Percentiles rank a stretch among this genome's conserved stretches.
phyloP scores from a whole-genome alignment of 2,329 filamentous ascomycete genomes.

The Clonostachys sp. region DNA sequence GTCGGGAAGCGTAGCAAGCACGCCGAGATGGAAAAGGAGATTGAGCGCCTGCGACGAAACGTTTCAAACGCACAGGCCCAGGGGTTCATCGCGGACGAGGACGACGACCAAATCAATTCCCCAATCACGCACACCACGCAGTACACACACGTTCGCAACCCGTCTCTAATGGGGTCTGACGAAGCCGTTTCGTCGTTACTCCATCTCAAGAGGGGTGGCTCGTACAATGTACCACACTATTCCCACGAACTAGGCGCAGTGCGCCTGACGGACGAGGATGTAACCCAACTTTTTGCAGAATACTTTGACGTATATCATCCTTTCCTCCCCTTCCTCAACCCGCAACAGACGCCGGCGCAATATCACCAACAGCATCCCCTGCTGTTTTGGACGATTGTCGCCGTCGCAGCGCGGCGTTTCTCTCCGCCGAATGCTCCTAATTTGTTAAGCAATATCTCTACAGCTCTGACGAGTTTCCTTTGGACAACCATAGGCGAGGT shows the following conservation, averaged over 20 bases:
- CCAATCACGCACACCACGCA: slow-evolving; percentile 45
- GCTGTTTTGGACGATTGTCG: slow-evolving; percentile 80
- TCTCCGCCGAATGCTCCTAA: slow-evolving; percentile 47
- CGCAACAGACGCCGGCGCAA: slow-evolving; percentile 61
- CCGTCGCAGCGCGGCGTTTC: slow-evolving; percentile 71
- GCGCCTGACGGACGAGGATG: slow-evolving; percentile 59
- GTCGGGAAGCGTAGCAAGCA: slow-evolving; percentile 78
- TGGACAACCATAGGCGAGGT: slow-evolving; percentile 76
- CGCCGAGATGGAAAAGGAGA: slow-evolving; percentile 82
- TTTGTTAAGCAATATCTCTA: slow-evolving; percentile 64
- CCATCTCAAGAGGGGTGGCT: slow-evolving; percentile 61
- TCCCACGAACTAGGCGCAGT: slow-evolving; percentile 60
- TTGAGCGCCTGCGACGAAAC: slow-evolving; percentile 61
- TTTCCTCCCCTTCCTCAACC: slow-evolving; percentile 72
- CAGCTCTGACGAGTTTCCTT: slow-evolving; percentile 64
- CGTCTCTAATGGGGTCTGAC: slow-evolving; percentile 63
- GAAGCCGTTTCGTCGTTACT: slow-evolving; percentile 64
- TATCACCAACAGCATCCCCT: slow-evolving; percentile 76
- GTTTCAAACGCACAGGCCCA: slow-evolving; percentile 56
- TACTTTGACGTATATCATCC: slow-evolving; percentile 75
- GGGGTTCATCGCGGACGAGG: slow-evolving; percentile 49
- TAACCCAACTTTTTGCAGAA: slow-evolving; percentile 63
- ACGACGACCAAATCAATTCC: slow-evolving; percentile 54
- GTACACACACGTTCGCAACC: slow-evolving; percentile 56
- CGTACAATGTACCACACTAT: slow-evolving; percentile 55